Conservation (phyloP, 768 basidiomycete genomes). For the Amanita exitialis region DNA sequence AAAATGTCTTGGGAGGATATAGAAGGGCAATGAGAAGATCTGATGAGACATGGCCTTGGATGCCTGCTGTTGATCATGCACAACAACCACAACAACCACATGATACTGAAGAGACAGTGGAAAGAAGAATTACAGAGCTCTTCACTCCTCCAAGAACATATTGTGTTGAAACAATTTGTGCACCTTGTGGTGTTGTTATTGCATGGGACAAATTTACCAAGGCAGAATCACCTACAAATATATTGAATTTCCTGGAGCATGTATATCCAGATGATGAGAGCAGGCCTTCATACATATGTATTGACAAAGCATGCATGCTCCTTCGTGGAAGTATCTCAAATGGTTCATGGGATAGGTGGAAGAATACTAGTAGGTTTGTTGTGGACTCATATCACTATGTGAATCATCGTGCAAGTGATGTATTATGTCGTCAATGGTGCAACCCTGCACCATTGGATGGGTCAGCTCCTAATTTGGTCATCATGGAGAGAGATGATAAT, state of each 20-base stretch:
- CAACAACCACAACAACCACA: conserved; percentile 10
- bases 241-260: no score
- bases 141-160: conserved; percentile 13
- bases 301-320: no score
- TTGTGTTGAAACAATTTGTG: conserved; percentile 21
- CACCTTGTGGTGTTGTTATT: conserved; percentile 9
- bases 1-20: not conserved
- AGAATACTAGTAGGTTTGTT: no score
- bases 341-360: conserved; percentile 11
- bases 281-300: conserved; percentile 9
- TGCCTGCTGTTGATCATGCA: conserved; percentile 7
- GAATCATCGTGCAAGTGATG: conserved; percentile 16
- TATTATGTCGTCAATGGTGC: conserved; percentile 19
- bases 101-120: conserved; percentile 10
- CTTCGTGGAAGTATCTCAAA: conserved; percentile 7
- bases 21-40: conserved; percentile 7
- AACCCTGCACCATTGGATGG: conserved; percentile 21
- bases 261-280: conserved; percentile 7
- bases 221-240: conserved; percentile 17
- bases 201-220: conserved; percentile 2
- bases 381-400: no score
- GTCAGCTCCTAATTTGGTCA: conserved; percentile 18
- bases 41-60: no score
- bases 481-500: conserved; percentile 12
- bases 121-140: conserved; percentile 9